Evolutionary conservation across 495 filamentous ascomycete genomes (phyloP).

Genomic region (Podospora pseudocomata): DNA sequence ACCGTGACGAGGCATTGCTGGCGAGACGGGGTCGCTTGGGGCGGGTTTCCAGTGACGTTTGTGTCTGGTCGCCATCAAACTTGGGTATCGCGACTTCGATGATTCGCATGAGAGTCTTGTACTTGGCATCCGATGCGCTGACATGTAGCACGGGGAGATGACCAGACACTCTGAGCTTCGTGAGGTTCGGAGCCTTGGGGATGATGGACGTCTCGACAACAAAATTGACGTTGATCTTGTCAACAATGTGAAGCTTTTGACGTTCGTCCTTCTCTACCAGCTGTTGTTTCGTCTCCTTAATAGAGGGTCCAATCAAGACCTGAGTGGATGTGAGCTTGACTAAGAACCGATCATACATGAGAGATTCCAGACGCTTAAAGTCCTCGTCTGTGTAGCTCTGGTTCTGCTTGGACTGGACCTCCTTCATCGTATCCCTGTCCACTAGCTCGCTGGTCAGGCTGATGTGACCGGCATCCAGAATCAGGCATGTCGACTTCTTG

Average conservation of each 20-base stretch:
- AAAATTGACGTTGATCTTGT: slow-evolving; percentile 95
- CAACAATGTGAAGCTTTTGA: slow-evolving; percentile 83
- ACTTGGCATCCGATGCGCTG: slow-evolving; percentile 88
- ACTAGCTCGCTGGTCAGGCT: slow-evolving; percentile 91
- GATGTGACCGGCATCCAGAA: slow-evolving; percentile 92
- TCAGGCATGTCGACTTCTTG: slow-evolving; percentile 76
- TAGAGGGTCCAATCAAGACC: slow-evolving; percentile 89
- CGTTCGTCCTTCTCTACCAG: slow-evolving; percentile 63
- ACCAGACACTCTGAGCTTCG: slow-evolving; percentile 84
- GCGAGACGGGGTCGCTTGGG: slow-evolving; percentile 55
- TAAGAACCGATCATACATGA: slow-evolving; percentile 95
- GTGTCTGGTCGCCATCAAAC: slow-evolving; percentile 55
- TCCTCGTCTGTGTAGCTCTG: slow-evolving; percentile 86
- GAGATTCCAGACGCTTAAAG: slow-evolving; percentile 74
- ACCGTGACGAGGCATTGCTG: slow-evolving; percentile 39
- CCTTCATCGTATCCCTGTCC: slow-evolving; percentile 79
- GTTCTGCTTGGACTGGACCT: slow-evolving; percentile 86
- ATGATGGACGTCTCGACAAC: slow-evolving; percentile 88
- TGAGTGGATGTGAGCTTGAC: slow-evolving; percentile 92
- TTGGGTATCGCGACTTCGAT: slow-evolving; percentile 94
- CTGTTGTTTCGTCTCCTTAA: slow-evolving; percentile 85
- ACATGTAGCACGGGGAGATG: slow-evolving; percentile 90
- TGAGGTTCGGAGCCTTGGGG: slow-evolving; percentile 89
- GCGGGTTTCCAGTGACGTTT: slow-evolving; percentile 22
- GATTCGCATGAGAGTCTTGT: slow-evolving; percentile 91